A percentile compares a stretch with the other conserved stretches of the same genome.
These are phyloP conservation scores for Ogataea corticis DNA, from an alignment of 805 yeast species.

Conservation along the genomic window DNA sequence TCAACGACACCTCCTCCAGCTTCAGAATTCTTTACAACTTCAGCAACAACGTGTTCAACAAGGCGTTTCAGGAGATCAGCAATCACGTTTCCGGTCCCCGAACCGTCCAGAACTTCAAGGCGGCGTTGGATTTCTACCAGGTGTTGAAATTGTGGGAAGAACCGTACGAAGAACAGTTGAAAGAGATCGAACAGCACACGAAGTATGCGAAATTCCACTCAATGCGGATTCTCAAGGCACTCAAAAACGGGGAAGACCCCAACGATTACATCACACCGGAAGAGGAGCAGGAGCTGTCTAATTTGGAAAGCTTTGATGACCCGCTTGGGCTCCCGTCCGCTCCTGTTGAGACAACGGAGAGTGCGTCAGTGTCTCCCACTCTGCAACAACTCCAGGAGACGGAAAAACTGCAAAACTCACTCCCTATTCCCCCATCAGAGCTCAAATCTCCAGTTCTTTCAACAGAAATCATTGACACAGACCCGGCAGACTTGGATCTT, in stretches of 20 bases:
- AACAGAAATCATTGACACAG: not conserved
- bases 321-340: not conserved
- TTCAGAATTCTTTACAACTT: conserved; percentile 57
- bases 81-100: conserved; percentile 41
- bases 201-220: conserved; percentile 67
- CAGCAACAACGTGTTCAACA: conserved; percentile 57
- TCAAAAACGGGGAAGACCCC: conserved; percentile 54
- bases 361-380: not conserved
- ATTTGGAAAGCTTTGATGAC: conserved; percentile 6
- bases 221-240: conserved; percentile 52
- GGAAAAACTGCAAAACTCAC: not conserved
- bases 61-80: conserved; percentile 48
- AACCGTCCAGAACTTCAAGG: conserved; percentile 54
- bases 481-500: conserved; percentile 4
- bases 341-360: not conserved
- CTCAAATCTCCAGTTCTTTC: conserved; percentile 9
- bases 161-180: conserved; percentile 19
- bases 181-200: conserved; percentile 38
- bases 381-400: not conserved
- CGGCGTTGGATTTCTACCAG: conserved; percentile 54
- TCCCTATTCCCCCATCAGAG: conserved; percentile 18
- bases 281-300: conserved; percentile 28
- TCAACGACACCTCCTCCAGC: conserved; percentile 61
- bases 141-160: conserved; percentile 47
- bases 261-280: conserved; percentile 51